Percentiles rank a stretch among this genome's conserved stretches.
phyloP scores from a whole-genome alignment of 1,139 yeast species.

The Zygosaccharomyces pseudobailii region DNA sequence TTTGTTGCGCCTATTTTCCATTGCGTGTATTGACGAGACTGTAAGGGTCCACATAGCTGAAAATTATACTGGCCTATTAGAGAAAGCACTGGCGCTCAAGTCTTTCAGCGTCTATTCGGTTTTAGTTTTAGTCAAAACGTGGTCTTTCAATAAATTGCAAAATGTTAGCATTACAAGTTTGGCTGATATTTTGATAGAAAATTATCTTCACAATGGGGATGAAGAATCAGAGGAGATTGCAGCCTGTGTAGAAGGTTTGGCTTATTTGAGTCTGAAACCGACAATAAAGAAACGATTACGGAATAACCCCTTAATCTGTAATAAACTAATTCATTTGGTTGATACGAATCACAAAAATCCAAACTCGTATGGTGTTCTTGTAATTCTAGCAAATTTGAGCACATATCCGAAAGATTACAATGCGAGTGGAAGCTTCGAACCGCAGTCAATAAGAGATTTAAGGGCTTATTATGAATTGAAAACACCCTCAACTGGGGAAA shows the following conservation, averaged over 20 bases:
- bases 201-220: slow-evolving; percentile 4
- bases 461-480: slow-evolving; percentile 23
- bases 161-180: slow-evolving; percentile 21
- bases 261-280: slow-evolving; percentile 29
- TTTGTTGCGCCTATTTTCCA: slow-evolving; percentile 23
- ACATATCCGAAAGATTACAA: slow-evolving; percentile 18
- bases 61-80: slow-evolving; percentile 23
- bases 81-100: slow-evolving; percentile 19
- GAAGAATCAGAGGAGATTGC: slow-evolving; percentile 17
- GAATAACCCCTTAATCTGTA: slow-evolving; percentile 17
- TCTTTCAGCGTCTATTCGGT: slow-evolving; percentile 22
- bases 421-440: slow-evolving; percentile 9
- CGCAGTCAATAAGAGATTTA: slow-evolving; percentile 21
- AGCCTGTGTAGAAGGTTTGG: slow-evolving; percentile 31
- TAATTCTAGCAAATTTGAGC: slow-evolving; percentile 28
- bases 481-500: slow-evolving; percentile 11
- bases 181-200: slow-evolving; percentile 18
- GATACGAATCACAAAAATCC: slow-evolving; percentile 11
- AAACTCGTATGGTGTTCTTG: slow-evolving; percentile 26
- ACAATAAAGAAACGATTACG: slow-evolving; percentile 25
- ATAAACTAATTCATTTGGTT: slow-evolving; percentile 14
- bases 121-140: slow-evolving; percentile 30
- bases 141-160: slow-evolving; percentile 31
- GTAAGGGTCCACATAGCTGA: slow-evolving; percentile 29
- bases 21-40: slow-evolving; percentile 32